Base-by-base conservation (phyloP, 1,284 basidiomycete genomes). In the Pterulicium gracile region DNA sequence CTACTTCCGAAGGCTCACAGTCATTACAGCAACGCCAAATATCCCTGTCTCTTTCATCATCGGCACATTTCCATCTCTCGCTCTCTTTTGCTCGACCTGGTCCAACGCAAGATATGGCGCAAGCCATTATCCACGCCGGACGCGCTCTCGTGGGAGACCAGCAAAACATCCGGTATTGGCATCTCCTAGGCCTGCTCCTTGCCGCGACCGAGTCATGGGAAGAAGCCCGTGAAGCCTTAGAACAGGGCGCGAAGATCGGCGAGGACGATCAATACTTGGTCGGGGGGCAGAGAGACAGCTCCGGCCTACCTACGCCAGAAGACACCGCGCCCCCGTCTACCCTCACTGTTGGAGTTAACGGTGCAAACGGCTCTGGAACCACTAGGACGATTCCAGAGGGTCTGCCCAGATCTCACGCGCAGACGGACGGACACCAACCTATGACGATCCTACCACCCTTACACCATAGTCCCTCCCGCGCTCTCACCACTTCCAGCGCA, bases 151-250 rank as follows among this genome's bases (percentile, higher is more conserved):
- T 94, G 61, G 72, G 75, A 2, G 81, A 87, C 46, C 71, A 85
- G 0, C 67, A 66, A 19, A 83, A 88, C 54, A 72, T 88, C 20
- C 75, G 88, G 35, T 81, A 87, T 47, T 98, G 94, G 95, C 95
- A 98, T 62, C 72, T 98, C 14, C 73, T 98, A 0, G 89, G 88
- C 0, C 68, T 98, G 3, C 62, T 97, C 13, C 70, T 94, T 7
- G 82, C 84, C 0, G 84, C 88, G 3, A 70, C 73, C 24, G 89
- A 87, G 50, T 83, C 94, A 56, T 93, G 88, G 88, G 65, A 68
- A 24, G 84, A 81, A 3, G 93, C 94, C 0, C 69, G 71, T 39
- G 79, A 81, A 47, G 79, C 95, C 2, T 65, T 94, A 42, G 89
- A 93, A 47, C 70, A 79, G 2, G 87, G 79, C 14, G 66, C 79